phyloP scores from a whole-genome alignment of 2,329 filamentous ascomycete species.

The Fusarium sp. region DNA sequence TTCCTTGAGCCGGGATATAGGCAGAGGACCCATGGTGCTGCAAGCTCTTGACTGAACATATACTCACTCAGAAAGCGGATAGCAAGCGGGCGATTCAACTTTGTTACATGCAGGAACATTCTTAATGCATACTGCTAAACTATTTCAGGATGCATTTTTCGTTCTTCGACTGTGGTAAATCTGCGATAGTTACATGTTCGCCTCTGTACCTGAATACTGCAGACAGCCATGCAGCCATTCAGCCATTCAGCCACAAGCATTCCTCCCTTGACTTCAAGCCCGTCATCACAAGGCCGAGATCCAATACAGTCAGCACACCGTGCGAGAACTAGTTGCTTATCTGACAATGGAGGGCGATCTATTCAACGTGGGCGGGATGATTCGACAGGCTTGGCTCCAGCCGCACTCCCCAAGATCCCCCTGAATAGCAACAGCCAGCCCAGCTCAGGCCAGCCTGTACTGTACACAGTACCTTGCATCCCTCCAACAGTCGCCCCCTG shows the following conservation, averaged over 20 bases:
- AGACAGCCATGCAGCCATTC: not conserved
- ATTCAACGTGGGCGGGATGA: constrained; percentile 55
- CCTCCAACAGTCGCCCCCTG: constrained; percentile 34
- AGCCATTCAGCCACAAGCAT: constrained; percentile 25
- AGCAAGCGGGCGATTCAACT: not conserved
- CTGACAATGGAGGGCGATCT: constrained; percentile 43
- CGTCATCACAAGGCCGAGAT: constrained; percentile 24
- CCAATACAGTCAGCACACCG: constrained; percentile 37
- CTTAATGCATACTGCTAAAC: not conserved
- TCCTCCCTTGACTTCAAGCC: constrained; percentile 30
- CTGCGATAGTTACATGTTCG: not conserved
- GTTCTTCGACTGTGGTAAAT: not conserved
- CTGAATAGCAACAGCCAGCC: constrained; percentile 44
- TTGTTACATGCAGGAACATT: not conserved
- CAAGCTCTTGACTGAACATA: not conserved
- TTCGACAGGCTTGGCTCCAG: constrained; percentile 50
- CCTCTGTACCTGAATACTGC: not conserved
- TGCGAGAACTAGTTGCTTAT: constrained; percentile 41
- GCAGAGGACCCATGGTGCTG: not conserved
- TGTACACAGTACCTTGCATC: constrained; percentile 39
- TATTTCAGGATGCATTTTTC: not conserved
- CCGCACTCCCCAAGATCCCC: constrained; percentile 31
- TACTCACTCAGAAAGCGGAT: not conserved
- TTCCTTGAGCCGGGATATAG: not conserved
- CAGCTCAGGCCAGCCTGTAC: constrained; percentile 16